phyloP scores from a whole-genome alignment of 352 stramenopile species.

The Discostella stelligera region DNA sequence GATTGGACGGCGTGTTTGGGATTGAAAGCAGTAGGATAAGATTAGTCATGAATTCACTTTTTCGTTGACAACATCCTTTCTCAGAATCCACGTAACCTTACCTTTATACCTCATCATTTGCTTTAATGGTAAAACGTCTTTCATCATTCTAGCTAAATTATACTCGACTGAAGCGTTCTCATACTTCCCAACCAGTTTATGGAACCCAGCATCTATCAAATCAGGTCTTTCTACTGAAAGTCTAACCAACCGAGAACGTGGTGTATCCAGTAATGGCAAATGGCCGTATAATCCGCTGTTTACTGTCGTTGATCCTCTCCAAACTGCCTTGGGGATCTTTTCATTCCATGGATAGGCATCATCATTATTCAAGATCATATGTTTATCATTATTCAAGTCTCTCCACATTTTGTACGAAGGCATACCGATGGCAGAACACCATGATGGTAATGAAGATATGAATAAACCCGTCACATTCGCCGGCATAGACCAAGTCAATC shows the following conservation, averaged over 20 bases:
- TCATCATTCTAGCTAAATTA: not conserved
- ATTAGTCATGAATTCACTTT: not conserved
- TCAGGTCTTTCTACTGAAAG: slow-evolving; percentile 21
- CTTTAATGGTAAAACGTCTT: slow-evolving; percentile 28
- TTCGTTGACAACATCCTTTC: not conserved
- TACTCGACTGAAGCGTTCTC: slow-evolving; percentile 1
- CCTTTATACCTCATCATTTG: slow-evolving; percentile 36
- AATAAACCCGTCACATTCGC: not conserved
- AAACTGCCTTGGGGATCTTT: slow-evolving; percentile 30
- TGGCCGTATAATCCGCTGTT: slow-evolving; percentile 27
- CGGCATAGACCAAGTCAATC: slow-evolving; percentile 48
- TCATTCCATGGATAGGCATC: slow-evolving; percentile 20
- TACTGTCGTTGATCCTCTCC: slow-evolving; percentile 37
- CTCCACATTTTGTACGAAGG: slow-evolving; percentile 50
- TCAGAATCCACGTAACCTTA: not conserved
- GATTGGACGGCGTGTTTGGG: not conserved
- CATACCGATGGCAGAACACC: slow-evolving; percentile 26
- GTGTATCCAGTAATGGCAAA: slow-evolving; percentile 15
- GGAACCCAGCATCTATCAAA: slow-evolving; percentile 37
- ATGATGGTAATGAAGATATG: not conserved
- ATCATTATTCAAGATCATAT: not conserved
- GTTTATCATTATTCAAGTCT: slow-evolving; percentile 5
- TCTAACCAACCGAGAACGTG: slow-evolving; percentile 17
- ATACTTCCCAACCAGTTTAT: slow-evolving; percentile 32
- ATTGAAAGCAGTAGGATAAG: not conserved